Percentiles rank a stretch among this genome's conserved stretches.
Evolutionary conservation across 768 basidiomycete species (phyloP).

Genomic region (Pisolithus sp.): DNA sequence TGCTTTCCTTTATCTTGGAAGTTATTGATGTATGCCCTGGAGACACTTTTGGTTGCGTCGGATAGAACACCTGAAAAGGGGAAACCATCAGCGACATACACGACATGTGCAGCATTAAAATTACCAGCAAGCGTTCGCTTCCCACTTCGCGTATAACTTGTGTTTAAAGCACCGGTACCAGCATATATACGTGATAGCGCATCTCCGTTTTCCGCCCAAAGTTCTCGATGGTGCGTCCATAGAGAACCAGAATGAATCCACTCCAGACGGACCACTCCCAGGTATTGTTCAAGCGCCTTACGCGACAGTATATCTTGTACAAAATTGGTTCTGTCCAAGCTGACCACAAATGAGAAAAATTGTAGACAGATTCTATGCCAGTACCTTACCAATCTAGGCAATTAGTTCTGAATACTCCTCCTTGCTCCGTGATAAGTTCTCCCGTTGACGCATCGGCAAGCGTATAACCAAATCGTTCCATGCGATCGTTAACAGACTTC

Average conservation of each 20-base stretch:
- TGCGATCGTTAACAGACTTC: constrained; percentile 50
- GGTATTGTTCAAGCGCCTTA: constrained; percentile 73
- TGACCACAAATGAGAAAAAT: constrained; percentile 25
- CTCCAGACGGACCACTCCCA: constrained; percentile 69
- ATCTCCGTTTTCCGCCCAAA: constrained; percentile 98
- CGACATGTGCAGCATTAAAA: constrained; percentile 6
- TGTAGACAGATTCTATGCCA: background rate
- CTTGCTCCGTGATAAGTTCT: constrained; percentile 80
- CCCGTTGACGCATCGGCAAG: constrained; percentile 63
- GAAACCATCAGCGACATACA: constrained; percentile 2
- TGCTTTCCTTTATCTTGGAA: constrained; percentile 96
- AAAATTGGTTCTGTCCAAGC: constrained; percentile 95
- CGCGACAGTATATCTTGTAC: constrained; percentile 92
- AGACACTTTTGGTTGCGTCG: constrained; percentile 95
- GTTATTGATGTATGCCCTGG: constrained; percentile 95
- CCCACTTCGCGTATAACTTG: constrained; percentile 90
- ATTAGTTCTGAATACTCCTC: constrained; percentile 89
- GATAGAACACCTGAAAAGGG: constrained; percentile 66
- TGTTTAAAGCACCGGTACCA: constrained; percentile 89
- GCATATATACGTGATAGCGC: constrained; percentile 92
- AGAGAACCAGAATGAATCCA: constrained; percentile 65
- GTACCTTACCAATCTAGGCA: constrained; percentile 83
- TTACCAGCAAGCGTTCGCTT: constrained; percentile 86
- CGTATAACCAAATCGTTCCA: constrained; percentile 82
- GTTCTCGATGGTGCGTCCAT: constrained; percentile 84